phyloP scores from a whole-genome alignment of 345 rosid genomes.

The Atalantia buxifolia region DNA sequence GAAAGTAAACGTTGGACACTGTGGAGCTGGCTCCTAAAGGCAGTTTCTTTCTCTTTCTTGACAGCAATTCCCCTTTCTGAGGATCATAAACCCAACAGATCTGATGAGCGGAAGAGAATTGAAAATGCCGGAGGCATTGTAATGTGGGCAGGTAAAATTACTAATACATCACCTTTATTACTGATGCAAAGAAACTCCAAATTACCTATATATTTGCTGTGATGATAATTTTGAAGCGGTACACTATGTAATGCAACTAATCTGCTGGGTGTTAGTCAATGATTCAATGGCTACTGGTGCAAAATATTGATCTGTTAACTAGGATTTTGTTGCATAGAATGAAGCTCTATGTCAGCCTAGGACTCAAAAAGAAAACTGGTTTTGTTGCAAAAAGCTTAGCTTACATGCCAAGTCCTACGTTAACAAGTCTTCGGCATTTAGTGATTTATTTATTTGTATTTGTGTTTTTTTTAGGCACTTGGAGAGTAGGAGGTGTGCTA shows the following conservation, averaged over 20 bases:
- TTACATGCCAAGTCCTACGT: neutral
- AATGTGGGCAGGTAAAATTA: constrained; percentile 92
- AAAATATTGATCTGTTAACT: neutral
- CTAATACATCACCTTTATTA: neutral
- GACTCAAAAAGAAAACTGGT: neutral
- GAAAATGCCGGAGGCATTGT: constrained; percentile 95
- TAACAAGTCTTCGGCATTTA: neutral
- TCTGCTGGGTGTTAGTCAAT: neutral
- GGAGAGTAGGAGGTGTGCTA: constrained; percentile 99
- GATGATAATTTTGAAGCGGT: constrained; percentile 5
- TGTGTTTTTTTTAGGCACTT: constrained; percentile 65
- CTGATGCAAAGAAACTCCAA: neutral
- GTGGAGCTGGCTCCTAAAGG: constrained; percentile 9
- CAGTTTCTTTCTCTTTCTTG: constrained; percentile 18
- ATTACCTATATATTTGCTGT: neutral
- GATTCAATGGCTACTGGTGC: neutral
- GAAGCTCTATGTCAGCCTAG: neutral
- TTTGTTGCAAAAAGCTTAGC: neutral
- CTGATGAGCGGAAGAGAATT: constrained; percentile 94
- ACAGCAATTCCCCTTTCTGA: constrained; percentile 94
- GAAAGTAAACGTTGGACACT: neutral
- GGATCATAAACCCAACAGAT: constrained; percentile 99
- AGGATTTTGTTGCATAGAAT: neutral
- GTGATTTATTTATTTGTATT: neutral
- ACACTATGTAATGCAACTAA: neutral